A percentile compares a stretch with the other conserved stretches of the same genome.
These are phyloP conservation scores for Salicornia ramosissima DNA, from an alignment of 148 eudicot species.

Conservation along the genomic window DNA sequence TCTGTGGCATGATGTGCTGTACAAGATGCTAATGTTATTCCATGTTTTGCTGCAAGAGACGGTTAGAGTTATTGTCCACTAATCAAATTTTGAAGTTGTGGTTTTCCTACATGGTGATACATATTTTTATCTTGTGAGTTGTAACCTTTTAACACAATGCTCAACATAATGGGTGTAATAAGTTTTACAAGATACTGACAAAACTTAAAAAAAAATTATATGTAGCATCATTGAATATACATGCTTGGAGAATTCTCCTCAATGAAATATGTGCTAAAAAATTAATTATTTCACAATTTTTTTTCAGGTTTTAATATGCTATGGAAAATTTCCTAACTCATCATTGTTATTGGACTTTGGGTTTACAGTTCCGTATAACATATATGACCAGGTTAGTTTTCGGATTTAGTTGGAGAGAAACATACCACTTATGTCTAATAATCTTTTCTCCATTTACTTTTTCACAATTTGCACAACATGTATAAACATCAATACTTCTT, in stretches of 20 bases:
- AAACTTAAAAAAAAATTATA: too few species aligned
- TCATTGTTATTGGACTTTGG: slow-evolving; percentile 72
- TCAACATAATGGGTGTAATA: not conserved
- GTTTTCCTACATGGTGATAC: not conserved
- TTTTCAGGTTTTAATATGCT: slow-evolving; percentile 65
- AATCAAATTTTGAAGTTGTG: not conserved
- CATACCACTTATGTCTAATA: not conserved
- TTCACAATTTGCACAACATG: too few species aligned
- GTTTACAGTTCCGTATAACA: slow-evolving; percentile 58
- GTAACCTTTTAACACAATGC: not conserved
- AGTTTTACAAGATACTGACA: not conserved
- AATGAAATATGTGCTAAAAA: not conserved
- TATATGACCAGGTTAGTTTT: slow-evolving; percentile 69
- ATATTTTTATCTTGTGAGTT: not conserved
- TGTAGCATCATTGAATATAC: not conserved
- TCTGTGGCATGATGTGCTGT: not conserved
- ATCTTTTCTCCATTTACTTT: too few species aligned
- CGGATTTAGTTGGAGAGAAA: slow-evolving; percentile 1
- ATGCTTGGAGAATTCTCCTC: not conserved
- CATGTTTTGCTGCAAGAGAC: too few species aligned
- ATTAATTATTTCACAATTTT: not conserved
- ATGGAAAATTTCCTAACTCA: slow-evolving; percentile 75
- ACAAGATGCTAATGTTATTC: not conserved
- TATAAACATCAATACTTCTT: too few species aligned
- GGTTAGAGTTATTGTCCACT: not conserved